These are phyloP conservation scores for Peronospora farinosa DNA, from an alignment of 352 stramenopile genomes.

Conservation along the genomic window DNA sequence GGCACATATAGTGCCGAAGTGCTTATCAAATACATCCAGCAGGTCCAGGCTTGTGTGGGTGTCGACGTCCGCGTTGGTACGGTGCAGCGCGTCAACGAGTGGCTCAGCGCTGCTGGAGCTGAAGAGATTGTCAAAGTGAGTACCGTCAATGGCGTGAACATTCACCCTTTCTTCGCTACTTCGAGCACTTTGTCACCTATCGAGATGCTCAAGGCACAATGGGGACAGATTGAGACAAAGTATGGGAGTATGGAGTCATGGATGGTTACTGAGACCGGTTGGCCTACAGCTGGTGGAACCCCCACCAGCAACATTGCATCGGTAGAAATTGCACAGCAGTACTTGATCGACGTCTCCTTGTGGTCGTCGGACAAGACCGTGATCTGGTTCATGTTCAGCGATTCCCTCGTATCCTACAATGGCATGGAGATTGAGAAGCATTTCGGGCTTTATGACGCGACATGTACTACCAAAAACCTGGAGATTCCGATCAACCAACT, in stretches of 20 bases:
- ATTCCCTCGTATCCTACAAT: too few relatives aligned
- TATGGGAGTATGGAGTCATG: constrained; percentile 31
- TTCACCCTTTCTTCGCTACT: constrained; percentile 46
- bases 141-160: constrained; percentile 28
- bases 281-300: constrained; percentile 29
- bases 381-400: constrained; percentile 51
- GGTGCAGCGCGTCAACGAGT: constrained; percentile 70
- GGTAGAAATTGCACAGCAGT: constrained; percentile 37
- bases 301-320: constrained; percentile 34
- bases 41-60: constrained; percentile 48
- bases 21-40: constrained; percentile 45
- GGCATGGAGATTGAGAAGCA: too few relatives aligned
- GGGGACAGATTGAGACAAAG: constrained; percentile 33
- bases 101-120: constrained; percentile 25
- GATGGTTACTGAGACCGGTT: constrained; percentile 53
- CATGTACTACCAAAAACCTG: too few relatives aligned
- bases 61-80: constrained; percentile 45
- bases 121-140: constrained; percentile 20
- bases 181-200: constrained; percentile 19
- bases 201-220: constrained; percentile 52
- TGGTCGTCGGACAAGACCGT: constrained; percentile 30
- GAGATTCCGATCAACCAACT: too few relatives aligned
- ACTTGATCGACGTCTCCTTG: constrained; percentile 38
- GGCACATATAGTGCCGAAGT: constrained; percentile 31
- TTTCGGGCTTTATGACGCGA: too few relatives aligned